phyloP scores from a whole-genome alignment of 2,329 filamentous ascomycete genomes.

The Beauveria sp. region DNA sequence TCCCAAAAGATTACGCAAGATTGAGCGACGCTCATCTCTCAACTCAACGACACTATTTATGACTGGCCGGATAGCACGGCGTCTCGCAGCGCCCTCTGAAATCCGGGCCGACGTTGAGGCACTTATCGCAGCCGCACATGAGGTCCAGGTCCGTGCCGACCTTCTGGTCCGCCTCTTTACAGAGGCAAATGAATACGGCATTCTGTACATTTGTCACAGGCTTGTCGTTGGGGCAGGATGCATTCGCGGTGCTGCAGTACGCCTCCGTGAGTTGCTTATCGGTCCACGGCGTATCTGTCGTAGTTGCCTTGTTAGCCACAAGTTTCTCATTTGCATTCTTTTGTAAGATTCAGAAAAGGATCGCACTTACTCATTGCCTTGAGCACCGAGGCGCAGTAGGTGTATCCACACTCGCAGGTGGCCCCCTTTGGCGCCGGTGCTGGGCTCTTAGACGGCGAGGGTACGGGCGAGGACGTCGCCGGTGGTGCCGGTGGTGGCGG shows the following conservation, averaged over 20 bases:
- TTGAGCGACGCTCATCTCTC: not conserved
- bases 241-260: conserved; percentile 31
- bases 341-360: fast-evolving
- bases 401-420: conserved; percentile 34
- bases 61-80: conserved; percentile 20
- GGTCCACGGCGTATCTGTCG: conserved; percentile 26
- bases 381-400: conserved; percentile 33
- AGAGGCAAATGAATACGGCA: conserved; percentile 33
- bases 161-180: conserved; percentile 24
- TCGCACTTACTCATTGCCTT: conserved; percentile 26
- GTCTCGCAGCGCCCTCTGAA: conserved; percentile 32
- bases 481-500: conserved; percentile 17
- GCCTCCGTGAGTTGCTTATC: conserved; percentile 24
- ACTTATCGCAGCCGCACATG: conserved; percentile 32
- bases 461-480: not conserved
- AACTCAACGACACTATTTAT: not conserved
- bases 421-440: conserved; percentile 19
- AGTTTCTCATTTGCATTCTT: not conserved
- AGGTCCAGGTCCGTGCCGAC: conserved; percentile 28
- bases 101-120: conserved; percentile 31
- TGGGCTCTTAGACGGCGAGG: conserved; percentile 11
- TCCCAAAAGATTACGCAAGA: too few relatives aligned
- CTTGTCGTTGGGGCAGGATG: conserved; percentile 22
- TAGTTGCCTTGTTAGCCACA: not conserved
- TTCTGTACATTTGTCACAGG: conserved; percentile 24